Percentiles rank a stretch among this genome's conserved stretches.
Conservation (phyloP, 2,329 filamentous ascomycete species). For the Aspergillus eucalypticola region DNA sequence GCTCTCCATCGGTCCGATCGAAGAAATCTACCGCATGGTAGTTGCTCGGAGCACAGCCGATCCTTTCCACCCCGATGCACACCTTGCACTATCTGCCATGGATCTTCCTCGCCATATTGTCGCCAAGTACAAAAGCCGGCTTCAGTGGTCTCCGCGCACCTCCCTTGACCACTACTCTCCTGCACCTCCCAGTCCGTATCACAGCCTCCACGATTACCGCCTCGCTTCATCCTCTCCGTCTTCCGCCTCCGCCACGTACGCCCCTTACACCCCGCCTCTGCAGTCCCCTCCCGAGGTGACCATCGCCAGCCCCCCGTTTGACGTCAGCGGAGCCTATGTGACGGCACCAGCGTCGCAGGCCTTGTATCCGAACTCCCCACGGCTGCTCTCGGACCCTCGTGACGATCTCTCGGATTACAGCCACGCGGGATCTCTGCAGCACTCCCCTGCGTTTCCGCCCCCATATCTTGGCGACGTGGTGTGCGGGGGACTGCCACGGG, state of each 20-base stretch:
- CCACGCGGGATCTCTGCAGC: conserved; percentile 32
- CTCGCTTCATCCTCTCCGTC: conserved; percentile 38
- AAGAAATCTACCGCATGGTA: conserved; percentile 79
- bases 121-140: conserved; percentile 66
- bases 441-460: conserved; percentile 41
- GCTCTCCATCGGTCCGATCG: conserved; percentile 75
- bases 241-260: conserved; percentile 39
- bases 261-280: conserved; percentile 44
- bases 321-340: conserved; percentile 34
- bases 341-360: conserved; percentile 37
- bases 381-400: conserved; percentile 36
- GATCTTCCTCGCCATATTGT: conserved; percentile 71
- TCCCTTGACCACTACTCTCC: conserved; percentile 42
- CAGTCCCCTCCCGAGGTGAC: conserved; percentile 43
- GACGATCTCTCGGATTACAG: conserved; percentile 35
- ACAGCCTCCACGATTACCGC: conserved; percentile 32
- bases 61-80: conserved; percentile 57
- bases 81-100: conserved; percentile 67
- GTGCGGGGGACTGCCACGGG: conserved; percentile 31
- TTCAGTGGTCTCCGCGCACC: conserved; percentile 59
- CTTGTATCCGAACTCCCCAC: conserved; percentile 39
- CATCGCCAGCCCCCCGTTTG: conserved; percentile 41
- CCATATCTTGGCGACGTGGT: conserved; percentile 38
- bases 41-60: conserved; percentile 66
- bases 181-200: conserved; percentile 38